Base-by-base conservation (phyloP, 1,139 yeast species). In the Suhomyces yuchorum region DNA sequence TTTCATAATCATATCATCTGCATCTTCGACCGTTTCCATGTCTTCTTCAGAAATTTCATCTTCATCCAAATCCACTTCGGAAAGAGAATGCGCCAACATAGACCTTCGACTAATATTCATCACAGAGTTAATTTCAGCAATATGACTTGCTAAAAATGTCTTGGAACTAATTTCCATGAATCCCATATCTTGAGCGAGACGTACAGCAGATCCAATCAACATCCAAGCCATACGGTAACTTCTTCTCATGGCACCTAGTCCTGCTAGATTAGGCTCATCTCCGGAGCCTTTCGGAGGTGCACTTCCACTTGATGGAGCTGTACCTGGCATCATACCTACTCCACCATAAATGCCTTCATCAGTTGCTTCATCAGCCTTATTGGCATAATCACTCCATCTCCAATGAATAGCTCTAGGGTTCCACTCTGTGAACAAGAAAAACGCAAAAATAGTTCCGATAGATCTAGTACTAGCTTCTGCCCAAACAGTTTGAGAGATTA, bases 181-280 rank as follows among this genome's bases (percentile, higher is more conserved):
- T 6, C 90, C 91, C 80, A 89, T 81, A 64, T 90, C 95, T 62
- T 90, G 96, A 2, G 96, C 96, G 40, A 92, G 68, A 47, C 97
- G 73, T 3, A 89, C 87, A 0, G 96, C 92, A 2, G 88, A 82
- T 4, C 97, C 97, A 47, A 89, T 85, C 52, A 90, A 77, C 93
- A 90, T 87, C 93, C 96, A 91, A 0, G 96, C 87, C 93, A 90
- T 87, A 41, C 96, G 77, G 62, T 89, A 92, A 57, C 93, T 84
- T 58, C 97, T 73, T 56, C 95, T 75, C 79, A 91, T 84, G 1
- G 96, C 96, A 24, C 91, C 90, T 40, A 89, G 70, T 0, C 96
- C 96, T 0, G 90, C 86, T 40, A 81, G 68, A 40, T 78, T 79
- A 22, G 78, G 81, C 8, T 77, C 82, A 22, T 68, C 64, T 18